Evolutionary conservation across 371 early-diverging fungal species (phyloP).

Genomic region (Actinomortierella wolfii): DNA sequence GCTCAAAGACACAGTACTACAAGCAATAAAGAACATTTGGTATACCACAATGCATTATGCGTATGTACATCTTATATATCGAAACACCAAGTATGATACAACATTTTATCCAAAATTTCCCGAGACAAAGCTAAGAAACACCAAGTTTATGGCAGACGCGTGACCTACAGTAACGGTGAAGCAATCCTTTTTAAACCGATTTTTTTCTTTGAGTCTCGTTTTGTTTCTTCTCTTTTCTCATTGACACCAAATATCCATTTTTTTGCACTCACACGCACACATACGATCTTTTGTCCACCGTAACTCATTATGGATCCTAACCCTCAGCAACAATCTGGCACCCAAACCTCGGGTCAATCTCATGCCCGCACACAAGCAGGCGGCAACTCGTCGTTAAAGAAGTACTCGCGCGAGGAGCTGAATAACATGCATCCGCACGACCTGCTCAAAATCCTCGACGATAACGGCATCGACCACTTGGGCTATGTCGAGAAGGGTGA

Average conservation of each 20-base stretch:
- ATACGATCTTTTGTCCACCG: not conserved
- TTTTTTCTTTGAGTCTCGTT: not conserved
- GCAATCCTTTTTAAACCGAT: not conserved
- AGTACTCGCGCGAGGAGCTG: conserved; percentile 8
- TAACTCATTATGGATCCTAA: not conserved
- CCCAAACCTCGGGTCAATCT: no score
- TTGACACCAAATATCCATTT: not conserved
- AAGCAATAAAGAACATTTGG: conserved; percentile 21
- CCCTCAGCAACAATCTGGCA: no score
- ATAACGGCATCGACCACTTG: conserved; percentile 11
- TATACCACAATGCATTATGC: no score
- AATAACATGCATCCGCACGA: conserved; percentile 14
- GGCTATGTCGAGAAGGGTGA: conserved; percentile 16
- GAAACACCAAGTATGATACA: no score
- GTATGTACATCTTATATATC: no score
- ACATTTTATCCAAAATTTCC: not conserved
- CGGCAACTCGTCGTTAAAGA: no score
- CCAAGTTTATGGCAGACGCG: not conserved
- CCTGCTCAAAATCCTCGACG: conserved; percentile 10
- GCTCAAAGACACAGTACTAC: conserved; percentile 37
- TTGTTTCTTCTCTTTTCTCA: not conserved
- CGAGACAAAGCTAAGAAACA: not conserved
- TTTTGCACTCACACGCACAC: not conserved
- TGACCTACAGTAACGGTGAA: not conserved
- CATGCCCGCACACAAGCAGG: no score